Conservation (phyloP, 2,329 filamentous ascomycete species). For the Dactylonectria macrodidyma region DNA sequence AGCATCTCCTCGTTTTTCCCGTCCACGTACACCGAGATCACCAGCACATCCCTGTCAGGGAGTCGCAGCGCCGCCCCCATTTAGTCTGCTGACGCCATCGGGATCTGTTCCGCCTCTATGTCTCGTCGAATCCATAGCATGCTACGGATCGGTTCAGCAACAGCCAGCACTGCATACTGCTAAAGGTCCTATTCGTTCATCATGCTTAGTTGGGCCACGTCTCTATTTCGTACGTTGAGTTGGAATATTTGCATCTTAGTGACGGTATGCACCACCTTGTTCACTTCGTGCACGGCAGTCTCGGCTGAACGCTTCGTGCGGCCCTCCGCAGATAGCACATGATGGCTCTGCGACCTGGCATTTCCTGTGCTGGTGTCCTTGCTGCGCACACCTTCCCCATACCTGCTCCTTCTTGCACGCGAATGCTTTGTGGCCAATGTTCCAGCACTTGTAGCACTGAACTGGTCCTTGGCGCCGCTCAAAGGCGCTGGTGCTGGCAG, state of each 20-base stretch:
- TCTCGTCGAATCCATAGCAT: too few species aligned
- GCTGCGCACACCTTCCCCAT: neutral
- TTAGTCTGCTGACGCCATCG: too few species aligned
- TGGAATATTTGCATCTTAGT: slow-evolving; percentile 9
- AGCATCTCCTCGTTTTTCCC: too few species aligned
- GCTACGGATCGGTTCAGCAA: too few species aligned
- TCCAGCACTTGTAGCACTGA: too few species aligned
- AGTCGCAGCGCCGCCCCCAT: too few species aligned
- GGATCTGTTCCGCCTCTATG: too few species aligned
- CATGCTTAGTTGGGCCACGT: slow-evolving; percentile 23
- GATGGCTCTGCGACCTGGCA: slow-evolving; percentile 1
- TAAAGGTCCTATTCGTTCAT: slow-evolving; percentile 33
- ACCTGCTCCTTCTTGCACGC: neutral
- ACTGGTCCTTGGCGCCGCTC: too few species aligned
- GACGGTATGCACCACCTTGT: neutral
- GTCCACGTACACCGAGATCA: too few species aligned
- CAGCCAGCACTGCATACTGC: too few species aligned
- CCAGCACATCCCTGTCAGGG: too few species aligned
- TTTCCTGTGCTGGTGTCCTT: slow-evolving; percentile 2
- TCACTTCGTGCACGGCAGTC: neutral
- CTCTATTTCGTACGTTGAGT: slow-evolving; percentile 29
- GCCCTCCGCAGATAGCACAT: slow-evolving; percentile 1
- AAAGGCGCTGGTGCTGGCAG: neutral
- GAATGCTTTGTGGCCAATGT: too few species aligned
- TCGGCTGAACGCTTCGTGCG: slow-evolving; percentile 2